Evolutionary conservation across 805 yeast species (phyloP).

Genomic region (Grigorovia transvaalensis): DNA sequence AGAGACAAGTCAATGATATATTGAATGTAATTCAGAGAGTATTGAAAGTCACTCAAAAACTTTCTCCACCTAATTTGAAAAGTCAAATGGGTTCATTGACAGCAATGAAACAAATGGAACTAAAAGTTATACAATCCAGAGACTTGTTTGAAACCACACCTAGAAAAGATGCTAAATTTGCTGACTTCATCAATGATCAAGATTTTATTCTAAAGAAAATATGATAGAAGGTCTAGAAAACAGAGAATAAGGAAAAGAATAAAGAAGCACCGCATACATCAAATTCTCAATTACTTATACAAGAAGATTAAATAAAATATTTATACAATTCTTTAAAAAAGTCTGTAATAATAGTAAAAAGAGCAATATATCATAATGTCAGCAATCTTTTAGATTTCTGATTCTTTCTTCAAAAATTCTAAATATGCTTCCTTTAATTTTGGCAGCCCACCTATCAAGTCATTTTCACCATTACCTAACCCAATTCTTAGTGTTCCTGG

Average conservation of each 20-base stretch:
- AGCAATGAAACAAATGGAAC: slow-evolving; percentile 61
- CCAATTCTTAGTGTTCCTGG: slow-evolving; percentile 40
- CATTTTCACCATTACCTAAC: slow-evolving; percentile 34
- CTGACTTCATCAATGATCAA: background rate
- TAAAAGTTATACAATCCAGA: slow-evolving; percentile 53
- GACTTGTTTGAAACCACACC: slow-evolving; percentile 23
- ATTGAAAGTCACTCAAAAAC: slow-evolving; percentile 14
- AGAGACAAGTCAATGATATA: slow-evolving; percentile 23
- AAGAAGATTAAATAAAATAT: too few species aligned
- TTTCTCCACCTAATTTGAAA: slow-evolving; percentile 16
- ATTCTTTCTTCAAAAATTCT: background rate
- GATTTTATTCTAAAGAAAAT: slow-evolving; percentile 5
- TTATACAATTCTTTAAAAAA: too few species aligned
- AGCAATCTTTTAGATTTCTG: too few species aligned
- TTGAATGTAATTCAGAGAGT: slow-evolving; percentile 26
- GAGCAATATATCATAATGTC: too few species aligned
- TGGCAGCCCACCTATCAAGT: slow-evolving; percentile 29
- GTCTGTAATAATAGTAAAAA: too few species aligned
- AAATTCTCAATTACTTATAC: too few species aligned
- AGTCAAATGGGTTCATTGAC: slow-evolving; percentile 45
- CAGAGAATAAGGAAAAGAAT: background rate
- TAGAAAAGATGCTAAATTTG: background rate
- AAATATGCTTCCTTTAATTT: slow-evolving; percentile 13
- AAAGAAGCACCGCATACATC: too few species aligned
- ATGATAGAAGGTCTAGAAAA: background rate